A percentile compares a stretch with the other conserved stretches of the same genome.
These are phyloP conservation scores for Populus trichocarpa DNA, from an alignment of 441 rosid species.

Conservation along the genomic window DNA sequence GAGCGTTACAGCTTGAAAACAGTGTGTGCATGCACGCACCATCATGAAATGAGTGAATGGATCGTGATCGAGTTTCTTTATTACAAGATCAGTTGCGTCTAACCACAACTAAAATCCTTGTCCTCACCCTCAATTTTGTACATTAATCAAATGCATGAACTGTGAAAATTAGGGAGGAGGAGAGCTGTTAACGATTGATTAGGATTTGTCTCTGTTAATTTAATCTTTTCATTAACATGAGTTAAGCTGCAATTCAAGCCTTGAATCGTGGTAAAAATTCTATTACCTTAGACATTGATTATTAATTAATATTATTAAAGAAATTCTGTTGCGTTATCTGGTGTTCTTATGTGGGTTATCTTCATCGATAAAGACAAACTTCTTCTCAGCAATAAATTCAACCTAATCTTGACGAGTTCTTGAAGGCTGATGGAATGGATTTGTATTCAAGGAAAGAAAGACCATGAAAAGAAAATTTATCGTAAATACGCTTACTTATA, in stretches of 20 bases:
- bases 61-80: background rate
- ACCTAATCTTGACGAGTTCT: too few species aligned
- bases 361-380: background rate
- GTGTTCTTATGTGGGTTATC: background rate
- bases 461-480: too few species aligned
- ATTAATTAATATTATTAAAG: too few species aligned
- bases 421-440: too few species aligned
- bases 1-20: conserved; percentile 30
- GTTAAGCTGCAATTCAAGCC: background rate
- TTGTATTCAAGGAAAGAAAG: too few species aligned
- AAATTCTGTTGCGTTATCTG: background rate
- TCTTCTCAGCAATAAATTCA: background rate
- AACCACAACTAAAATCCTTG: background rate
- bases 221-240: background rate
- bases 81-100: background rate
- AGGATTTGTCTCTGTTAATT: too few species aligned
- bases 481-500: too few species aligned
- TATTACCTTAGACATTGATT: background rate
- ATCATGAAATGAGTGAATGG: background rate
- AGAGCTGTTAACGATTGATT: too few species aligned
- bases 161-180: background rate
- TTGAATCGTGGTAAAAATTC: too few species aligned
- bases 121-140: background rate
- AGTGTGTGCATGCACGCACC: conserved; percentile 22
- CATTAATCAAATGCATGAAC: background rate